Percentiles rank a stretch among this genome's conserved stretches.
These are phyloP conservation scores for Withania somnifera DNA, from an alignment of 305 asterid species.

Conservation along the genomic window DNA sequence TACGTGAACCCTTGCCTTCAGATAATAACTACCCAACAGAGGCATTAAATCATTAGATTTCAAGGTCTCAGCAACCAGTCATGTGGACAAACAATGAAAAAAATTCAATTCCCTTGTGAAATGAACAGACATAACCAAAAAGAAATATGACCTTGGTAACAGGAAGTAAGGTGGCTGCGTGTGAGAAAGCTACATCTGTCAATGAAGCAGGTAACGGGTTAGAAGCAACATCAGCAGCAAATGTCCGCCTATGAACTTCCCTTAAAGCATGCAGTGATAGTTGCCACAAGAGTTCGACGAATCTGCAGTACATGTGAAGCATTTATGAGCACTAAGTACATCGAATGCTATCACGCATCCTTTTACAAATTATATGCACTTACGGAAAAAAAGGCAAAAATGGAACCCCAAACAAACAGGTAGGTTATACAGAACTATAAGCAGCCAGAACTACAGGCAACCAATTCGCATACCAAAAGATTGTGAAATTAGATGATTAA, in stretches of 20 bases:
- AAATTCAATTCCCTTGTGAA: background rate
- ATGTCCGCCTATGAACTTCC: slow-evolving; percentile 93
- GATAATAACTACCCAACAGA: background rate
- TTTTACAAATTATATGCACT: background rate
- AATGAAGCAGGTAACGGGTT: slow-evolving; percentile 89
- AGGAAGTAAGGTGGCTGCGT: slow-evolving; percentile 94
- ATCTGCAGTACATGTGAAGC: slow-evolving; percentile 41
- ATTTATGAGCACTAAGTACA: slow-evolving; percentile 1
- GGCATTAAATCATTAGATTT: background rate
- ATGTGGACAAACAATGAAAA: background rate
- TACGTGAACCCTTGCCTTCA: background rate
- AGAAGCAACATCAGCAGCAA: slow-evolving; percentile 83
- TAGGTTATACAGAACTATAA: background rate
- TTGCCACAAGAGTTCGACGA: slow-evolving; percentile 95
- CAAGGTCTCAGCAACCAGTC: background rate
- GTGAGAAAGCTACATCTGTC: slow-evolving; percentile 99
- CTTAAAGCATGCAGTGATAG: slow-evolving; percentile 96
- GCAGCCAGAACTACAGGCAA: background rate
- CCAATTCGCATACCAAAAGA: background rate
- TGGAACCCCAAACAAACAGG: background rate
- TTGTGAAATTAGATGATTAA: background rate
- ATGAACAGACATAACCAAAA: slow-evolving; percentile 1
- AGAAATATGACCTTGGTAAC: slow-evolving; percentile 72
- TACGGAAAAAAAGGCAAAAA: background rate
- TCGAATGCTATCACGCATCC: background rate